Evolutionary conservation across 257 asterid species (phyloP).

Genomic region (Vinca minor): DNA sequence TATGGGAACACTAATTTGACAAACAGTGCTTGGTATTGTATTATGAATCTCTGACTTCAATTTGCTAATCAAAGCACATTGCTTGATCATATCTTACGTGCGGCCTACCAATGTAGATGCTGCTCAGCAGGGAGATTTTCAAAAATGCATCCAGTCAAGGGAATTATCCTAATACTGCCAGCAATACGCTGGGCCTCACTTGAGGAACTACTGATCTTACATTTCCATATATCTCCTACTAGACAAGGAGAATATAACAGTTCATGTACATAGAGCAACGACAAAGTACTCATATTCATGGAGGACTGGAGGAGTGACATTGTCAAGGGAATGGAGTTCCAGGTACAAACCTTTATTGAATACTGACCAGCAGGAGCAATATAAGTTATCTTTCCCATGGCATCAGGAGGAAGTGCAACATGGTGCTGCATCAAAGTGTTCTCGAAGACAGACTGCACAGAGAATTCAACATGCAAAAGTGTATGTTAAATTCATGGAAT

Average conservation of each 20-base stretch:
- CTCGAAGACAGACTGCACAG: constrained; percentile 68
- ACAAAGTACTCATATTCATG: neutral
- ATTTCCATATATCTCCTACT: neutral
- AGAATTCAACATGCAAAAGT: constrained; percentile 3
- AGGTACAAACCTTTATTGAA: constrained; percentile 61
- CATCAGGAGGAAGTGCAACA: constrained; percentile 94
- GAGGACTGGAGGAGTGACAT: neutral
- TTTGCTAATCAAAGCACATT: neutral
- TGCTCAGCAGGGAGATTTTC: neutral
- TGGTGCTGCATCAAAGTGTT: constrained; percentile 82
- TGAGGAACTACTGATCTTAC: neutral
- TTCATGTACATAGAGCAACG: no score
- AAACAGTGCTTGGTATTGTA: neutral
- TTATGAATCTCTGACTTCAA: neutral
- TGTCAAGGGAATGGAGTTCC: neutral
- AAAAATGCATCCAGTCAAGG: constrained; percentile 1
- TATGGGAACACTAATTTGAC: neutral
- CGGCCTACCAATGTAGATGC: neutral
- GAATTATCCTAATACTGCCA: neutral
- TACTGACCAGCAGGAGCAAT: constrained; percentile 93
- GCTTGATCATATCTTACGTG: neutral
- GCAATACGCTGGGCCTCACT: neutral
- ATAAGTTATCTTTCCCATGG: constrained; percentile 91
- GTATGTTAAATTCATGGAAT: neutral
- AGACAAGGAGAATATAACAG: neutral